Evolutionary conservation across 805 yeast species (phyloP).

Genomic region (Candida maltosa): DNA sequence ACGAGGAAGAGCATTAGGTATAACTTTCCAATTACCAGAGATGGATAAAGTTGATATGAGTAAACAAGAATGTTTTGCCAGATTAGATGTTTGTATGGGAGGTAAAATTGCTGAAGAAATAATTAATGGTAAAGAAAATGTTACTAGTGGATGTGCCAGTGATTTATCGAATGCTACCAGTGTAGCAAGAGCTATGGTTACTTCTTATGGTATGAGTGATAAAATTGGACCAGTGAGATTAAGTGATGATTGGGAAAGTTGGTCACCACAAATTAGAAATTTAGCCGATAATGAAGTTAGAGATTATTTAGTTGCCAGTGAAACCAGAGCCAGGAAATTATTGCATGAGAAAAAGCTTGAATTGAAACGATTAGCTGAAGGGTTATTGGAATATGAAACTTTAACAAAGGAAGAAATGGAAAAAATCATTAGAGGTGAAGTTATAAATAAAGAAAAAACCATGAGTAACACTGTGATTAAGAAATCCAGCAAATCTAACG

Average conservation of each 20-base stretch:
- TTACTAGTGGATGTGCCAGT: constrained; percentile 92
- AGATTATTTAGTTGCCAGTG: constrained; percentile 67
- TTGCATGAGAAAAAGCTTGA: constrained; percentile 63
- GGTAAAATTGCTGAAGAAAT: constrained; percentile 97
- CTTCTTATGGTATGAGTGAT: constrained; percentile 94
- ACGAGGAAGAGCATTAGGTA: constrained; percentile 93
- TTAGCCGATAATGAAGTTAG: constrained; percentile 92
- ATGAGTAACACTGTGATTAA: constrained; percentile 68
- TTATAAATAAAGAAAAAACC: constrained; percentile 63
- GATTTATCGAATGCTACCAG: constrained; percentile 87
- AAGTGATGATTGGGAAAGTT: constrained; percentile 88
- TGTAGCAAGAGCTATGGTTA: constrained; percentile 95
- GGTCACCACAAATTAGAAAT: constrained; percentile 88
- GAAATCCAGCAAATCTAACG: constrained; percentile 3
- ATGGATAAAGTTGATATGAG: constrained; percentile 97
- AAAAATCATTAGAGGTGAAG: constrained; percentile 77
- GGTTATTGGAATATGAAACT: constrained; percentile 92
- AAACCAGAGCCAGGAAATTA: constrained; percentile 71
- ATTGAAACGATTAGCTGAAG: constrained; percentile 85
- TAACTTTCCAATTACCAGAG: constrained; percentile 96
- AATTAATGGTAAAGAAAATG: constrained; percentile 86
- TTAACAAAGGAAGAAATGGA: constrained; percentile 88
- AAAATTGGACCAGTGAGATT: constrained; percentile 88
- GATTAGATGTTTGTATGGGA: constrained; percentile 97
- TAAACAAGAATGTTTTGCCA: constrained; percentile 81